A percentile compares a stretch with the other conserved stretches of the same genome.
These are phyloP conservation scores for Solanum chmielewskii DNA, from an alignment of 257 asterid genomes.

Conservation along the genomic window DNA sequence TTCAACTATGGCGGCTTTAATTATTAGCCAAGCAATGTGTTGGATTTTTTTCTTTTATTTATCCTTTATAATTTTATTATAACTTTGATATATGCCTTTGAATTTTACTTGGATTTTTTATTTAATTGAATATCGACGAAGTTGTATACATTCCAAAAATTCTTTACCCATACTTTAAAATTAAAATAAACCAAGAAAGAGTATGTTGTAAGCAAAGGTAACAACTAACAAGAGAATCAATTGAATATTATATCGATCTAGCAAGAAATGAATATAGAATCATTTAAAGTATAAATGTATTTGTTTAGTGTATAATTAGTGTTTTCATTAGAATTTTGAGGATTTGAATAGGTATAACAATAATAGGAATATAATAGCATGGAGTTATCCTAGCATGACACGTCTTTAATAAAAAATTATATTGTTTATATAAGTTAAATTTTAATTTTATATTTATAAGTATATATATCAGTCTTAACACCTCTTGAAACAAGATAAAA, in stretches of 20 bases:
- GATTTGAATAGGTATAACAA: background rate
- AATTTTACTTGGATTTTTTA: background rate
- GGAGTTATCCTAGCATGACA: background rate
- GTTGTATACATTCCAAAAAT: background rate
- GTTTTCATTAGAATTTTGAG: background rate
- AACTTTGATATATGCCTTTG: background rate
- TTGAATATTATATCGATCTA: background rate
- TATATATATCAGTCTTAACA: too few relatives aligned
- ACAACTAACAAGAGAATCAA: background rate
- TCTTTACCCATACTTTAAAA: background rate
- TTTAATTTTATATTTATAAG: too few relatives aligned
- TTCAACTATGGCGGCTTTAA: background rate
- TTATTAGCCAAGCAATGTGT: background rate
- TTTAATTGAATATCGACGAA: background rate
- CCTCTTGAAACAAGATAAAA: too few relatives aligned
- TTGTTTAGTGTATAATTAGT: background rate
- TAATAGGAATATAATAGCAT: too few relatives aligned
- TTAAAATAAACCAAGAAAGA: background rate
- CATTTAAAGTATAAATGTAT: background rate
- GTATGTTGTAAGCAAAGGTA: background rate
- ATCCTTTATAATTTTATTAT: background rate
- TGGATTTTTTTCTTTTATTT: background rate
- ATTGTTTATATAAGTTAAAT: too few relatives aligned
- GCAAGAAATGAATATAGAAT: background rate
- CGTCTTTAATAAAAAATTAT: too few relatives aligned